phyloP scores from a whole-genome alignment of 164 flowering plant genomes.

The Vitis rotundifolia region DNA sequence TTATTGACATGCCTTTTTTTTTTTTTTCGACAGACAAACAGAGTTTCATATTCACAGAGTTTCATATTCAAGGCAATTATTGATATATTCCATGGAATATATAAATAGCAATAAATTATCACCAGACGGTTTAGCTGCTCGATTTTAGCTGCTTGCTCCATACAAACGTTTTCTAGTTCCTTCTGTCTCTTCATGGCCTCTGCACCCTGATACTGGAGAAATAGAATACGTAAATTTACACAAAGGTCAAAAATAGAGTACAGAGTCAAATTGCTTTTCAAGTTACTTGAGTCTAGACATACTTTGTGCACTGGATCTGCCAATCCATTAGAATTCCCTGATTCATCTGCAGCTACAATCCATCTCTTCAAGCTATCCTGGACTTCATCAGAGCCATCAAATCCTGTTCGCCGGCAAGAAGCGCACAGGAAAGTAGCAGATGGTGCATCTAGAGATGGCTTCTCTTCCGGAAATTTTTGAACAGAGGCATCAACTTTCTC shows the following conservation, averaged over 20 bases:
- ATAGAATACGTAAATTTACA: background rate
- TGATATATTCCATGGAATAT: background rate
- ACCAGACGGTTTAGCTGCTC: constrained; percentile 70
- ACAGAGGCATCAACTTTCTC: constrained; percentile 51
- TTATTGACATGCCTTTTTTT: background rate
- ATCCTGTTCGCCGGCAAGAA: constrained; percentile 47
- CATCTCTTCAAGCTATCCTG: constrained; percentile 51
- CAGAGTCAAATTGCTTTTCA: background rate
- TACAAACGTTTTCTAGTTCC: constrained; percentile 68
- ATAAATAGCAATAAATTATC: constrained; percentile 2
- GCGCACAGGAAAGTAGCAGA: constrained; percentile 49
- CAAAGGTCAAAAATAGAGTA: background rate
- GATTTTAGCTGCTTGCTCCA: constrained; percentile 74
- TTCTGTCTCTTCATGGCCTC: constrained; percentile 37
- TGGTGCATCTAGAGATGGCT: constrained; percentile 19
- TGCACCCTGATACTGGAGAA: constrained; percentile 30
- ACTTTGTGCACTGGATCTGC: constrained; percentile 26
- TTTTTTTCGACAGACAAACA: too few species aligned
- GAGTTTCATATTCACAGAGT: too few species aligned
- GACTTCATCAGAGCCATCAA: constrained; percentile 28
- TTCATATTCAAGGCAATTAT: too few species aligned
- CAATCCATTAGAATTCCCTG: constrained; percentile 18
- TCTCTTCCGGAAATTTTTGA: constrained; percentile 42
- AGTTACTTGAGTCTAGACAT: constrained; percentile 8
- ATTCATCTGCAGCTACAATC: constrained; percentile 35